Conservation (phyloP, 768 basidiomycete species). For the Termitomyces sp. region DNA sequence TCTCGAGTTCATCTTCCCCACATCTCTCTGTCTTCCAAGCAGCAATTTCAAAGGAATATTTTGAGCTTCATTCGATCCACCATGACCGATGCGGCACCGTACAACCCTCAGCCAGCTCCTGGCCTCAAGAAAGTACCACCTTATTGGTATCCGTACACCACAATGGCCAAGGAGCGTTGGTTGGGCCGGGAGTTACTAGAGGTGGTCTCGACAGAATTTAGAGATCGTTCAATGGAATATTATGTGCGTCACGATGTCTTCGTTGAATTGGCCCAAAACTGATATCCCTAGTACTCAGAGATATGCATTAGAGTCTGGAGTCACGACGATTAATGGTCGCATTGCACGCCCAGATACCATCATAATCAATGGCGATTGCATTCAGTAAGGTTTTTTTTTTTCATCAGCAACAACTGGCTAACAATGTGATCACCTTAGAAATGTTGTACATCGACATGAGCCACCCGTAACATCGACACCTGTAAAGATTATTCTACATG, state of each 20-base stretch:
- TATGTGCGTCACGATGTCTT: constrained; percentile 57
- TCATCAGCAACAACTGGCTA: background rate
- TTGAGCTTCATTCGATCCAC: constrained; percentile 44
- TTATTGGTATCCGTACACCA: constrained; percentile 92
- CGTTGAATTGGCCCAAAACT: background rate
- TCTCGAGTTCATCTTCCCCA: constrained; percentile 33
- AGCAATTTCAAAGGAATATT: constrained; percentile 55
- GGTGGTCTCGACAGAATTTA: constrained; percentile 89
- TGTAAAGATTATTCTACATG: constrained; percentile 73
- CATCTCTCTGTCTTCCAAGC: constrained; percentile 42
- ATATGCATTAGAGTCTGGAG: constrained; percentile 78
- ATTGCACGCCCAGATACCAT: constrained; percentile 76
- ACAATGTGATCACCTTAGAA: constrained; percentile 38
- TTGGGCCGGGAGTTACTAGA: constrained; percentile 82
- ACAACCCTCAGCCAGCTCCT: constrained; percentile 21
- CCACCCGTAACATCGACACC: constrained; percentile 87
- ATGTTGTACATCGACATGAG: constrained; percentile 94
- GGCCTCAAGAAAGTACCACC: constrained; percentile 78
- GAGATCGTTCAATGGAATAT: constrained; percentile 92
- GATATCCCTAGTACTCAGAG: constrained; percentile 25
- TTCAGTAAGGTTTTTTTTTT: constrained; percentile 58
- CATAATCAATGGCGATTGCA: constrained; percentile 80
- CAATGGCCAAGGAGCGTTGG: constrained; percentile 92
- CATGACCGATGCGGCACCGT: constrained; percentile 36
- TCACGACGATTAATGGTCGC: constrained; percentile 93